phyloP scores from a whole-genome alignment of 2,329 filamentous ascomycete species.

The Mariannaea sp. region DNA sequence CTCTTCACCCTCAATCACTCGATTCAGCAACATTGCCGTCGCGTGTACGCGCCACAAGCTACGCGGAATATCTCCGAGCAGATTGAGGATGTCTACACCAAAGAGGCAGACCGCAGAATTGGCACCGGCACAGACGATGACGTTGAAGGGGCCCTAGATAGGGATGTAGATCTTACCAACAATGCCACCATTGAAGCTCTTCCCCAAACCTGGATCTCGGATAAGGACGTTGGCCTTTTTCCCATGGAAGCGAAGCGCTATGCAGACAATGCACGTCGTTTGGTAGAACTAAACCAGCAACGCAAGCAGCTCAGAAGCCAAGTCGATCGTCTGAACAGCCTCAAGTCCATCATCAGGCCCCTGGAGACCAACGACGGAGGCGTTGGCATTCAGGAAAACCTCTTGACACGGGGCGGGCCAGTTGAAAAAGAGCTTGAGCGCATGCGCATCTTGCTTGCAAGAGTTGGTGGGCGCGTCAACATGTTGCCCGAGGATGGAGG shows the following conservation, averaged over 20 bases:
- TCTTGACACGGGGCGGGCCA: slow-evolving; percentile 67
- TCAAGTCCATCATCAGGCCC: slow-evolving; percentile 57
- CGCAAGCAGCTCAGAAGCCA: slow-evolving; percentile 44
- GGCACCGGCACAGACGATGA: slow-evolving; percentile 39
- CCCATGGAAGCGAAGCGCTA: slow-evolving; percentile 58
- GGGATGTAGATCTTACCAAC: slow-evolving; percentile 52
- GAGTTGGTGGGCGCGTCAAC: slow-evolving; percentile 60
- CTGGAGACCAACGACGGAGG: slow-evolving; percentile 36
- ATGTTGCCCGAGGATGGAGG: slow-evolving; percentile 23
- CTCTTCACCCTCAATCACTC: slow-evolving; percentile 63
- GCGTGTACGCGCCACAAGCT: slow-evolving; percentile 71
- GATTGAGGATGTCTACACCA: slow-evolving; percentile 68
- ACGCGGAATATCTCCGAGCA: slow-evolving; percentile 74
- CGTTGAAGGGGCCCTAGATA: slow-evolving; percentile 44
- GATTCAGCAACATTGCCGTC: slow-evolving; percentile 66
- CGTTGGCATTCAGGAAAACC: slow-evolving; percentile 63
- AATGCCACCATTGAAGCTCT: slow-evolving; percentile 52
- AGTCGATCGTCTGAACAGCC: slow-evolving; percentile 53
- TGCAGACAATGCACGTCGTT: slow-evolving; percentile 51
- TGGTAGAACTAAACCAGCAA: slow-evolving; percentile 54
- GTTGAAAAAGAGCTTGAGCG: slow-evolving; percentile 69
- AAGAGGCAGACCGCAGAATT: slow-evolving; percentile 48
- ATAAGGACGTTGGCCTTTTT: slow-evolving; percentile 43
- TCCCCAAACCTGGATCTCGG: slow-evolving; percentile 52
- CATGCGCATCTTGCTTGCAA: slow-evolving; percentile 66